Evolutionary conservation across 192 early-diverging fungal species (phyloP), one percentile per base, ranked within the genome.

Genomic region (Backusella mclennaniae): DNA sequence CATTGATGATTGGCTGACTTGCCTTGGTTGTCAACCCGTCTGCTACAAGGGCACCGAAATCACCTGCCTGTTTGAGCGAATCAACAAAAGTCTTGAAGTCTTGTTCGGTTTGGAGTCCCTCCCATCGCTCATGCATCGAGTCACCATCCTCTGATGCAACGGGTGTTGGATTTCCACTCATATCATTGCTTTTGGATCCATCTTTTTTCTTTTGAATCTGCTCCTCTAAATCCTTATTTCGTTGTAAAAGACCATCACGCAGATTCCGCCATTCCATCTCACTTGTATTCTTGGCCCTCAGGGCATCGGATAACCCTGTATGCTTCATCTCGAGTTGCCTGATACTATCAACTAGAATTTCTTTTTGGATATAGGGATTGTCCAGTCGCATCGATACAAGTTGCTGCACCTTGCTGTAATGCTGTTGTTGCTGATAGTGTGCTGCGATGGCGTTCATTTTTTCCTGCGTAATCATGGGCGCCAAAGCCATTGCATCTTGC

Each of bases 401-500:
- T 71, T 87, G 84, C 5, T 84, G 86, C 0, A 84, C 77, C 3
- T 81, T 77, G 35, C 82, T 84, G 66, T 89, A 84, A 79, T 87
- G 81, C 67, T 87, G 85, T 53, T 86, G 86, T 1, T 80, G 75
- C 4, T 84, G 63, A 78, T 90, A 89, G 31, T 85, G 83, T 14
- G 80, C 82, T 1, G 91, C 90, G 46, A 97, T 87, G 31, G 84
- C 83, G 67, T 91, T 94, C 69, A 98, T 82, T 71, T 92, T 91
- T 23, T 80, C 73, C 35, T 92, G 89, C n/a, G 92, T 87, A 41
- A 97, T 92, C 1, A 89, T 83, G 0, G 84, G 84, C 52, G 83
- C 87, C 6, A 98, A 85, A n/a, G 82, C 78, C 81, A 92, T 90
- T 0, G 95, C 95, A 70, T 96, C 94, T 67, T 86, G 80, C 68